Conservation (phyloP, 371 early-diverging fungal species). For the Nematocida parisii region DNA sequence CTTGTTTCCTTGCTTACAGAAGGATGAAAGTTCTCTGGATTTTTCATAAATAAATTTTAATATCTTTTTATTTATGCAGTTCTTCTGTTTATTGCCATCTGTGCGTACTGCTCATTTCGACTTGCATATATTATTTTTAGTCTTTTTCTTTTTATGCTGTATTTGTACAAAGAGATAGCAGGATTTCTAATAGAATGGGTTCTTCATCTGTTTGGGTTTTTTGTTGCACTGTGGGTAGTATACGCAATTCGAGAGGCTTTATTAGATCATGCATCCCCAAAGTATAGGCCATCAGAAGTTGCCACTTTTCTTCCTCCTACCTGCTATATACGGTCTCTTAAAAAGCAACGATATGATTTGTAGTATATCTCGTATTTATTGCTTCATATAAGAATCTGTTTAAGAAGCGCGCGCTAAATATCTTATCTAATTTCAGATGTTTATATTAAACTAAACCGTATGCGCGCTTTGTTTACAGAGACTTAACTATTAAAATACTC, state of each 20-base stretch:
- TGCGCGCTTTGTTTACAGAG: not conserved
- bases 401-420: not conserved
- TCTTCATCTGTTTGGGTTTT: constrained; percentile 16
- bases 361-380: not conserved
- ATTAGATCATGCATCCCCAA: not conserved
- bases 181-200: not conserved
- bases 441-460: not conserved
- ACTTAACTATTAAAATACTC: no score
- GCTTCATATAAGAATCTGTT: not conserved
- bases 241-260: constrained; percentile 22
- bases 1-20: not conserved
- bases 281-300: not conserved
- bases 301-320: constrained; percentile 32
- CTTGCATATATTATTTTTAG: constrained; percentile 9
- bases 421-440: not conserved
- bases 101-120: not conserved
- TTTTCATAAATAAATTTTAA: constrained; percentile 57
- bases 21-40: constrained; percentile 6
- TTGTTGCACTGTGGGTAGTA: constrained; percentile 33
- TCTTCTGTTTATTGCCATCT: not conserved
- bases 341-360: constrained; percentile 6
- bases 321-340: constrained; percentile 16
- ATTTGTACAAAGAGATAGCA: not conserved
- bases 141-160: constrained; percentile 1
- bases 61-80: constrained; percentile 14